Base-by-base conservation (phyloP, 1,139 yeast species). In the Hyphopichia pseudoburtonii region DNA sequence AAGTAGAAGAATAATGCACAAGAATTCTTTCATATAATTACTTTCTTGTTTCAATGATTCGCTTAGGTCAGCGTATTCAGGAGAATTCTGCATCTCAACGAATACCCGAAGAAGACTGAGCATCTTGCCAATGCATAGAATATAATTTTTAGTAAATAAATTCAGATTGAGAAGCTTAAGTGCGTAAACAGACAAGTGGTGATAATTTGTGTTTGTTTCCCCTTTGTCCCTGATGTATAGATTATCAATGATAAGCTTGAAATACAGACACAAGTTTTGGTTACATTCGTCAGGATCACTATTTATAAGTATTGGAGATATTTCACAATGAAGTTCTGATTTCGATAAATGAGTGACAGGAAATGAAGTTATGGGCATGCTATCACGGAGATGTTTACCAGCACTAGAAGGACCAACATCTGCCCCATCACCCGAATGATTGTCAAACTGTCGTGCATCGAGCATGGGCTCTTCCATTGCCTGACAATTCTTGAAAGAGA, bases 241-340 rank as follows among this genome's bases (percentile, higher is more conserved):
- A 23, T 57, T 56, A 40, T 70, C 75, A 4, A 64, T 55, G 2
- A 68, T 60, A 21, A 54, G 43, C 47, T 70, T 70, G 39, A 71
- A 47, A 41, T 51, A 67, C 6, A 54, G 47, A 3, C 70, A 64
- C 18, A 71, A 51, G 48, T 66, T 69, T 37, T 60, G 57, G 47
- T 71, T 71, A 44, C 74, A 67, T 46, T 65, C 76, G 6, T 46
- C 43, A 5, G 72, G 48, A 42, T 71, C 77, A 43, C 74, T 67
- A 34, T 64, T 66, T 30, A 68, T 55, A 21, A 62, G 39, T n/a
- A 59, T 47, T 11, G 51, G 46, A 2, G 53, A 43, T 16, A 61
- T 35, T 29, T 53, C 55, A 5, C 48, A 55, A 11, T 50, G 49
- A 5, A 54, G 36, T 17, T 40, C 33, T 17, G 32, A 33, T 28